phyloP scores from a whole-genome alignment of 352 stramenopile genomes.

The Phytopythium mirpurense region DNA sequence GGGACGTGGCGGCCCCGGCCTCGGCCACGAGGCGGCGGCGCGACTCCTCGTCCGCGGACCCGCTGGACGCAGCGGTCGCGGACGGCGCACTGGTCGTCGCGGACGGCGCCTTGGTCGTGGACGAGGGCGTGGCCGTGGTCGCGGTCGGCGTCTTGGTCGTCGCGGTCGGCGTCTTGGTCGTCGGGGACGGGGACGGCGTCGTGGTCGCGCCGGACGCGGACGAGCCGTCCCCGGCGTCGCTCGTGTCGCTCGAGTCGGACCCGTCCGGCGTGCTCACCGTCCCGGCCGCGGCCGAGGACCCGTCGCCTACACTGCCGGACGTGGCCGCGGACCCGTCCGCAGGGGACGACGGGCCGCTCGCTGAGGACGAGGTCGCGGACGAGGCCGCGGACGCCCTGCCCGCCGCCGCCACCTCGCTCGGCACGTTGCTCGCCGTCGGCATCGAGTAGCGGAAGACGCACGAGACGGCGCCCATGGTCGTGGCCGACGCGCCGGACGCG shows the following conservation, averaged over 20 bases:
- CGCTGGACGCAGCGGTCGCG: constrained; percentile 6
- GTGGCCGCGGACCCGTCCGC: constrained; percentile 3
- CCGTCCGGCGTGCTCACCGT: not conserved
- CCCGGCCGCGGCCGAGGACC: constrained; percentile 3
- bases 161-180: constrained; percentile 18
- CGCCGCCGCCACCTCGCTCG: constrained; percentile 21
- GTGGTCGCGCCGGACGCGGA: constrained; percentile 8
- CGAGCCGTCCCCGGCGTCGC: constrained; percentile 5
- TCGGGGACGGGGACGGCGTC: constrained; percentile 3
- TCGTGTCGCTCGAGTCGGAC: constrained; percentile 2
- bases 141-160: constrained; percentile 21
- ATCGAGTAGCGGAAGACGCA: constrained; percentile 54
- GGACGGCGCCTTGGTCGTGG: constrained; percentile 19
- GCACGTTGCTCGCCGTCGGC: constrained; percentile 43
- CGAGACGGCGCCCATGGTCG: constrained; percentile 19
- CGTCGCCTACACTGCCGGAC: constrained; percentile 2
- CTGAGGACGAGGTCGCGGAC: constrained; percentile 8
- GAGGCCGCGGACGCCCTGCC: constrained; percentile 6
- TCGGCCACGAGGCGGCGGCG: constrained; percentile 16
- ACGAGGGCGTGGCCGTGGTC: constrained; percentile 17
- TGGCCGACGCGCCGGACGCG: constrained; percentile 10
- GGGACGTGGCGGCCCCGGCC: constrained; percentile 9
- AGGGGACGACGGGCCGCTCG: constrained; percentile 12
- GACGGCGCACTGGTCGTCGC: constrained; percentile 22
- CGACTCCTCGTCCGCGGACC: constrained; percentile 5